Base-by-base conservation (phyloP, 1,284 basidiomycete species). In the Ustilago xerochloae region DNA sequence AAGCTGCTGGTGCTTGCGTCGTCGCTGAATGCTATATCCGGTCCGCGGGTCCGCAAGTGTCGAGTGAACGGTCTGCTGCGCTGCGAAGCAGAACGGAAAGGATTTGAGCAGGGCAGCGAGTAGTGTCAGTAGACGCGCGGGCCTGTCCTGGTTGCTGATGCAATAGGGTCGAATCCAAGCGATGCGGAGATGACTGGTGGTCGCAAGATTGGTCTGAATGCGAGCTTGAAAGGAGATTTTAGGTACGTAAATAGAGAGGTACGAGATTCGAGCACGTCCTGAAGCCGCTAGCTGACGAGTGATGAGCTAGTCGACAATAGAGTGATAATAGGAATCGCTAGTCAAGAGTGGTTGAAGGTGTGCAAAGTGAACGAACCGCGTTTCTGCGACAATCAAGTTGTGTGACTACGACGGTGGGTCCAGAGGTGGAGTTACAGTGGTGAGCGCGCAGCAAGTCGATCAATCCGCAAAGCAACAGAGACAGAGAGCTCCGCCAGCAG, bases 381-480 rank as follows among this genome's bases (percentile, higher is more conserved):
- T 38, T 33, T 51, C 33, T 51, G 49, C 32, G 33, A 36, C 33
- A 38, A 18, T 35, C 18, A 22, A 36, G n/a, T n/a, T n/a, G n/a
- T n/a, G n/a, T n/a, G n/a, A n/a, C 22, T 5, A 24, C n/a, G 45
- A 47, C 20, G 13, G 32, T 33, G 33, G 49, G 20, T 13, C 24
- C 33, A 51, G n/a, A n/a, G 33, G 49, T 51, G 49, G 49, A 51
- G 49, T 51, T 38, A 50, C 15, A 26, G 39, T 20, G 16, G 41
- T 43, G 33, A 51, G 52, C 53, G 43, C 53, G 51, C 53, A 46
- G 30, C 41, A 36, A 45, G 29, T 22, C 32, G 53, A 46, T 47
- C 43, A 51, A 22, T 22, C 20, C 13, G 16, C 49, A n/a, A n/a
- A n/a, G n/a, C n/a, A 35, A 20, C 30, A 29, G 26, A 29, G n/a